These are phyloP conservation scores for Neurospora sp. DNA, from an alignment of 495 filamentous ascomycete genomes.

Conservation along the genomic window DNA sequence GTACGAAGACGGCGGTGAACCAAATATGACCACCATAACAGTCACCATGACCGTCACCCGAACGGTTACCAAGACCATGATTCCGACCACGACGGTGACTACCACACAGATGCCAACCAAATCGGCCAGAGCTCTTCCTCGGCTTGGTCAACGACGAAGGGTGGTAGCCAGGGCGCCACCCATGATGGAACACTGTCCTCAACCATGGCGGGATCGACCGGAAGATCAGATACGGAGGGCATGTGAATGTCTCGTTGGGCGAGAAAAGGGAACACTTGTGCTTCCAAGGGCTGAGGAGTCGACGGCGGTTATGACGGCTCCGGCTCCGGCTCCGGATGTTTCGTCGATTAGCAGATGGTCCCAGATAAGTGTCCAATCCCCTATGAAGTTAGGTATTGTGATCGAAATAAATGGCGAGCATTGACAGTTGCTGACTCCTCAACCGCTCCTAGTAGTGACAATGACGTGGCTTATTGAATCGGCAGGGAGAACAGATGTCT, in stretches of 20 bases:
- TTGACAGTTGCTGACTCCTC: not conserved
- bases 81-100: not conserved
- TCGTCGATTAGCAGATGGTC: not conserved
- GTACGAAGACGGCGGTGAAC: not conserved
- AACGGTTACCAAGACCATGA: not conserved
- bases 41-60: not conserved
- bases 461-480: not conserved
- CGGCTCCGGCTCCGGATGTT: not conserved
- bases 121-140: not conserved
- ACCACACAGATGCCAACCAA: not conserved
- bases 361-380: not conserved
- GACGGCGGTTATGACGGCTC: not conserved
- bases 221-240: not conserved
- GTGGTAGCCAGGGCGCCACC: not conserved
- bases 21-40: not conserved
- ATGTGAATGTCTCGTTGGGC: not conserved
- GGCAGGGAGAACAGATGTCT: not conserved
- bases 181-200: not conserved
- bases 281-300: not conserved
- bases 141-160: not conserved
- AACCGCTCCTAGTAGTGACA: not conserved
- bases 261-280: not conserved
- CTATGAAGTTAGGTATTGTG: not conserved
- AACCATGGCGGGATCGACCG: not conserved
- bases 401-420: not conserved